Evolutionary conservation across 2,329 filamentous ascomycete species (phyloP), one percentile per base, ranked within the genome.

Genomic region (Pseudocercospora pini-densiflorae): DNA sequence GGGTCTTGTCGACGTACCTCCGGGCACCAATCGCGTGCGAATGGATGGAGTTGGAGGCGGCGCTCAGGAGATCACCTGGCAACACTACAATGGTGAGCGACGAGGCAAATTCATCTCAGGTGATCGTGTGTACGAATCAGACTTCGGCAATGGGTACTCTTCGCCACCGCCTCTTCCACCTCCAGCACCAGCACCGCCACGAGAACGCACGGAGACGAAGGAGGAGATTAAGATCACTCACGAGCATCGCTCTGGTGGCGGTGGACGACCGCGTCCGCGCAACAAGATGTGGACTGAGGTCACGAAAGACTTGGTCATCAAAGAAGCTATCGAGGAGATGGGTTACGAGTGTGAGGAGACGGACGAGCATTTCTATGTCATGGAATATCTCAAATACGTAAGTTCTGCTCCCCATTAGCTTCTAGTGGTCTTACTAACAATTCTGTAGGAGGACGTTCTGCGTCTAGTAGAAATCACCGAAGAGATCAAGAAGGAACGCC

Each of bases 331-430:
- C 70, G 90, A 97, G 72, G 85, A 90, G 74, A 82, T 90, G 76
- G 92, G 92, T 2, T 98, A 97, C 79, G 89, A 92, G 67, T 98
- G 90, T 76, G 93, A 97, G 77, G 94, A 98, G 84, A 95, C 92
- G 0, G 90, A 93, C 62, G 88, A 86, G 68, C 96, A 93, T 80
- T 98, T 92, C 80, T 98, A 97, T 79, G 88, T 98, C 54, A 94
- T 97, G 83, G 89, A 94, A 69, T 97, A 97, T 78, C 85, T 99
- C 61, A 84, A 86, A 81, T 93, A 95, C 77, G 94, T 97, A 84
- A 86, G 93, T 88, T 43, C 53, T 7, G 24, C 55, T 24, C 31
- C 21, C 36, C 19, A 60, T 57, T 51, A 55, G 7, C 6, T 21
- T 45, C 57, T 61, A 29, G n/a, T 27, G 27, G 31, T 12, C 36